Conservation (phyloP, 2,329 filamentous ascomycete genomes). For the Fusarium dlaminii region DNA sequence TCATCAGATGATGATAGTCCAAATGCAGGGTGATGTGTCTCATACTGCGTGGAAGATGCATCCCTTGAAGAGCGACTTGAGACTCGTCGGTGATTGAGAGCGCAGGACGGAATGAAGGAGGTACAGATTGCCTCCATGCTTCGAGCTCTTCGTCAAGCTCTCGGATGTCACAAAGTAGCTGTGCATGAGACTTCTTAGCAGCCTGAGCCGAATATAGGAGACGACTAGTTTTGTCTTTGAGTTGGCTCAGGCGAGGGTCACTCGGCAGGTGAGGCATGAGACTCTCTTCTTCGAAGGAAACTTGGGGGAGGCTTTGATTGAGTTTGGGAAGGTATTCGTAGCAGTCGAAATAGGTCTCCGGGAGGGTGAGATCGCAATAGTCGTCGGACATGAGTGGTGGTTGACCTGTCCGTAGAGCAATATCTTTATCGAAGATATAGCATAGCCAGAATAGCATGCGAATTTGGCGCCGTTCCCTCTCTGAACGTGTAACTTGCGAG, state of each 20-base stretch:
- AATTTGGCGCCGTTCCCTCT: constrained; percentile 47
- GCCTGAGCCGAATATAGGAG: constrained; percentile 61
- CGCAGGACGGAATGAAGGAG: constrained; percentile 55
- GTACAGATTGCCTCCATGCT: constrained; percentile 61
- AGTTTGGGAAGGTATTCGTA: constrained; percentile 25
- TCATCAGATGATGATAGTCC: constrained; percentile 65
- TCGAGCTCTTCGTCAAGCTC: constrained; percentile 67
- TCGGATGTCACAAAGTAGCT: constrained; percentile 63
- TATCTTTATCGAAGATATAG: constrained; percentile 65
- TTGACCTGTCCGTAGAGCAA: constrained; percentile 62
- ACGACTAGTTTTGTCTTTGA: constrained; percentile 61
- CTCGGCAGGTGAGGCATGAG: constrained; percentile 52
- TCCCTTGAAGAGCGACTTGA: constrained; percentile 40
- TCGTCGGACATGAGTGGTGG: constrained; percentile 59
- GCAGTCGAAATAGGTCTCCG: constrained; percentile 39
- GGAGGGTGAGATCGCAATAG: constrained; percentile 44
- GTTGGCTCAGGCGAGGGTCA: constrained; percentile 58
- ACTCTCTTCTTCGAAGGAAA: neutral
- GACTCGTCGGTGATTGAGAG: constrained; percentile 51
- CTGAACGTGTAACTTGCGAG: constrained; percentile 22
- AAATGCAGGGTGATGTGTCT: constrained; percentile 59
- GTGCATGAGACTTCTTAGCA: constrained; percentile 61
- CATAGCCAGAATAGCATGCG: constrained; percentile 63
- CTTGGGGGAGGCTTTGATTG: neutral
- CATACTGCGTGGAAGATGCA: constrained; percentile 52